phyloP scores from a whole-genome alignment of 257 asterid genomes.

The Nicotiana tomentosiformis region DNA sequence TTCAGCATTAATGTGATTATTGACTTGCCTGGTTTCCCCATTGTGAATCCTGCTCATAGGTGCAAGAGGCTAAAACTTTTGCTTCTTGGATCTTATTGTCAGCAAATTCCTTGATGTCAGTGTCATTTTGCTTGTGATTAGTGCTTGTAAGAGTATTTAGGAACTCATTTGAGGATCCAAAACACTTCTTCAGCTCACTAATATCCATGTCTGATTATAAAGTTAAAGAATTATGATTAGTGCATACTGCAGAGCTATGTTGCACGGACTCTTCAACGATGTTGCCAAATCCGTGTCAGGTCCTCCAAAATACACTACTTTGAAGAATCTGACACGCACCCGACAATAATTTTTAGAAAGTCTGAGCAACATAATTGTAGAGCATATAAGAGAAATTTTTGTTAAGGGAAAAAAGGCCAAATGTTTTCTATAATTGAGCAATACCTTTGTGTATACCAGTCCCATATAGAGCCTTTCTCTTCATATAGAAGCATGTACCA shows the following conservation, averaged over 20 bases:
- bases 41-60: conserved; percentile 36
- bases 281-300: background rate
- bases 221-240: background rate
- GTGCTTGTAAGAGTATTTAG: conserved; percentile 26
- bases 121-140: conserved; percentile 1
- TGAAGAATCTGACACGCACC: too few relatives aligned
- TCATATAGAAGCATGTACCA: conserved; percentile 54
- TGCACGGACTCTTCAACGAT: background rate
- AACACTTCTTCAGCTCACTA: conserved; percentile 25
- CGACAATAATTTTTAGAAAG: too few relatives aligned
- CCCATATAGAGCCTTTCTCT: conserved; percentile 44
- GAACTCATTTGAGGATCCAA: conserved; percentile 55
- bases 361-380: too few relatives aligned
- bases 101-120: background rate
- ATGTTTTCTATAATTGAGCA: background rate
- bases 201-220: conserved; percentile 28
- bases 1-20: background rate
- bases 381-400: too few relatives aligned
- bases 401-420: too few relatives aligned
- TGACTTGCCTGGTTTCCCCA: conserved; percentile 60
- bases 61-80: conserved; percentile 39
- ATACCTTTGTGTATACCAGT: conserved; percentile 4
- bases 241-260: background rate
- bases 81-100: conserved; percentile 18
- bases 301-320: too few relatives aligned